phyloP scores from a whole-genome alignment of 495 filamentous ascomycete genomes.

The Xylaria palmicola region DNA sequence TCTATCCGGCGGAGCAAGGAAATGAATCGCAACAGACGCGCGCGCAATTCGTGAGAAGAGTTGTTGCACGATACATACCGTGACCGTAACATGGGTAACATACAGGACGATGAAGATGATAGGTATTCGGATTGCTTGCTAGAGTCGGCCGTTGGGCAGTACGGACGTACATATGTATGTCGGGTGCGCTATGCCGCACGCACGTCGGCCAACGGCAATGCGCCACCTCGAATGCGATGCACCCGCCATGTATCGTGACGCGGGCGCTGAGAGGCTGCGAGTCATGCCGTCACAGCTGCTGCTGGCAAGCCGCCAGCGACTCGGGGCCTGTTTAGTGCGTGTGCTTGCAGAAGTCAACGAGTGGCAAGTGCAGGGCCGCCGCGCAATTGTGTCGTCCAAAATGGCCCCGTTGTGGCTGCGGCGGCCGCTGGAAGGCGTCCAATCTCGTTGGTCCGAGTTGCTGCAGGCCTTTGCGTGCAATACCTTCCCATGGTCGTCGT shows the following conservation, averaged over 20 bases:
- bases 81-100: no score
- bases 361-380: not conserved
- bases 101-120: no score
- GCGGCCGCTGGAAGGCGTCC: not conserved
- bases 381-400: not conserved
- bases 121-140: no score
- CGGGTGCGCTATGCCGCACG: no score
- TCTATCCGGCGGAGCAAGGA: not conserved
- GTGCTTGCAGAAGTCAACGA: not conserved
- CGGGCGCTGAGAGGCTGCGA: not conserved
- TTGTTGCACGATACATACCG: no score
- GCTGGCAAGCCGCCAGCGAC: not conserved
- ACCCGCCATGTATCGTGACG: no score
- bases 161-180: no score
- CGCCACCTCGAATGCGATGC: not conserved
- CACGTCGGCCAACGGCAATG: not conserved
- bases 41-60: no score
- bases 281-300: not conserved
- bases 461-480: not conserved
- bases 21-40: slow-evolving; percentile 3
- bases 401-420: not conserved
- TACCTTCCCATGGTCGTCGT: not conserved
- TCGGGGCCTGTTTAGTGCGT: not conserved
- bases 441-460: slow-evolving; percentile 1
- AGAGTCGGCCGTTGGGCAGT: no score